phyloP scores from a whole-genome alignment of 306 rosid genomes.

The Cyamopsis tetragonoloba region DNA sequence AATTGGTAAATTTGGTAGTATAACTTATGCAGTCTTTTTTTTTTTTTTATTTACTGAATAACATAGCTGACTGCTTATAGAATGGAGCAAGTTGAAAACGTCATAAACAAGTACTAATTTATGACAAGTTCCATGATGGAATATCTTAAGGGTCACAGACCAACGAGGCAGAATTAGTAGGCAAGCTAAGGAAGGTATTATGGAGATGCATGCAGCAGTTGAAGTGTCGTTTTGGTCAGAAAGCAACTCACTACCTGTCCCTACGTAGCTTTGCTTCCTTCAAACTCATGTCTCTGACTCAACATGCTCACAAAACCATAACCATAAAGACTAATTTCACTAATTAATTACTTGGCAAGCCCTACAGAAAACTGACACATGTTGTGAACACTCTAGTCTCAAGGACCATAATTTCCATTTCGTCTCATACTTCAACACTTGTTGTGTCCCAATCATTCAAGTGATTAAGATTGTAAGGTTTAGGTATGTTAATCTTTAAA shows the following conservation, averaged over 20 bases:
- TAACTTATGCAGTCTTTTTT: no score
- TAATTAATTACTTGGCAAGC: conserved; percentile 31
- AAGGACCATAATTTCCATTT: conserved; percentile 6
- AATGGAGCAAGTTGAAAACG: no score
- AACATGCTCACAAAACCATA: conserved; percentile 13
- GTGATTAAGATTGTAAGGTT: no score
- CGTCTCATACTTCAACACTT: neutral
- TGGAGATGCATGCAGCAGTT: conserved; percentile 27
- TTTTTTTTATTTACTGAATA: no score
- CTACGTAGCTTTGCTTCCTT: conserved; percentile 44
- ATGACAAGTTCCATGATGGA: no score
- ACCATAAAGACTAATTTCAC: neutral
- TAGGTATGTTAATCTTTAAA: no score
- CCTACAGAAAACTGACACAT: neutral
- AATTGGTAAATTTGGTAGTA: no score
- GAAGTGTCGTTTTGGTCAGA: conserved; percentile 31
- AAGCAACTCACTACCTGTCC: conserved; percentile 38
- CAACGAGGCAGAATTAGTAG: no score
- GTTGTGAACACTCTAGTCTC: neutral
- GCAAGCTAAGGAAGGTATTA: neutral
- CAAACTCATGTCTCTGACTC: conserved; percentile 41
- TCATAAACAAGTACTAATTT: no score
- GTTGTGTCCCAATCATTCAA: neutral
- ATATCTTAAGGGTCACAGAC: neutral
- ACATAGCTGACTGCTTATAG: no score